Percentiles rank a stretch among this genome's conserved stretches.
These are phyloP conservation scores for Pseudogymnoascus sp. DNA, from an alignment of 2,329 filamentous ascomycete species.

Conservation along the genomic window DNA sequence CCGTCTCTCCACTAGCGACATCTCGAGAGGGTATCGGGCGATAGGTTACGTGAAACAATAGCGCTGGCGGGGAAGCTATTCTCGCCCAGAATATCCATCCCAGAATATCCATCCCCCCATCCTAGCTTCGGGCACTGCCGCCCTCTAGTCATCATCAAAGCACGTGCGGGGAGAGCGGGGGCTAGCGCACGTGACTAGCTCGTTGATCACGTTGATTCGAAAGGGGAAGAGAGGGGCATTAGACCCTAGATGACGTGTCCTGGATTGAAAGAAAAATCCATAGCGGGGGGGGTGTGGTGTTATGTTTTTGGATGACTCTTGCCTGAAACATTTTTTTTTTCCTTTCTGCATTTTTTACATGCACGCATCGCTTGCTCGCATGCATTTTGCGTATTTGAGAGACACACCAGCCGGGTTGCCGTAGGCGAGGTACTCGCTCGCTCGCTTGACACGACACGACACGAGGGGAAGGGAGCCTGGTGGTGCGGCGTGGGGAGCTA, in stretches of 20 bases:
- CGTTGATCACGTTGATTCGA: neutral
- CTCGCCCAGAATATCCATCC: too few species aligned
- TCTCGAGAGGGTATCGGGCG: too few species aligned
- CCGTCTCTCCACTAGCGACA: too few species aligned
- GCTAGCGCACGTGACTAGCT: too few species aligned
- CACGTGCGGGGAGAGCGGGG: too few species aligned
- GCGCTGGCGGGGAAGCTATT: too few species aligned
- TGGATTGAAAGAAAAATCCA: too few species aligned
- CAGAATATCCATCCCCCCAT: too few species aligned
- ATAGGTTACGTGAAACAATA: too few species aligned
- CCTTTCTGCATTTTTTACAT: neutral
- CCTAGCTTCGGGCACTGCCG: too few species aligned
- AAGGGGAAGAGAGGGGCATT: neutral
- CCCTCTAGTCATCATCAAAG: too few species aligned
- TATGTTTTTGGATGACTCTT: neutral
- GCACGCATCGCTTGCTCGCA: neutral
- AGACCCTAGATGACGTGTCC: neutral
- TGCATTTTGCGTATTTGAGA: neutral
- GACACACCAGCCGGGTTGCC: neutral
- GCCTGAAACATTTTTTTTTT: neutral
- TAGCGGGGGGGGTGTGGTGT: too few species aligned
- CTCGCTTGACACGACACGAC: neutral
- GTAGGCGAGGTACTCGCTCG: neutral
- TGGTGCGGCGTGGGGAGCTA: conserved; percentile 2
- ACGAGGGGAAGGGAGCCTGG: neutral